Evolutionary conservation across 495 filamentous ascomycete genomes (phyloP).

Genomic region (Aeminium ludgeri): DNA sequence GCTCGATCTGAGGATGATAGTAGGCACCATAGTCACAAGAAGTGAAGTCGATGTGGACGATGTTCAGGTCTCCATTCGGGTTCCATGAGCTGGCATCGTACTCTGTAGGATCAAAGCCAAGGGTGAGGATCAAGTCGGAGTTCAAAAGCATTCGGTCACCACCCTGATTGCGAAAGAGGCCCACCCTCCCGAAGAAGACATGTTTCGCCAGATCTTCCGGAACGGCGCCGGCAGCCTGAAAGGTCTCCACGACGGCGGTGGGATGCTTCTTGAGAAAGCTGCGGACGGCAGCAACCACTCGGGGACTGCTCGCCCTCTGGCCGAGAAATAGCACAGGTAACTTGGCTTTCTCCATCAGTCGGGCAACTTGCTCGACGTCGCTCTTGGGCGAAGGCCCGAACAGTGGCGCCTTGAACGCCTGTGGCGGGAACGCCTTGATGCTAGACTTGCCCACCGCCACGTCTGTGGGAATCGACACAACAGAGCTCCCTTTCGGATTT

Average conservation of each 20-base stretch:
- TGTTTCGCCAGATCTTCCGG: conserved; percentile 20
- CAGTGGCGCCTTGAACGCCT: conserved; percentile 20
- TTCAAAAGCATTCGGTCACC: conserved; percentile 24
- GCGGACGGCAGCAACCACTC: conserved; percentile 21
- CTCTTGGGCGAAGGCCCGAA: conserved; percentile 17
- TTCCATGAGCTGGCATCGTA: conserved; percentile 27
- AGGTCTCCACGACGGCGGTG: conserved; percentile 27
- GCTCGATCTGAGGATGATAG: conserved; percentile 23
- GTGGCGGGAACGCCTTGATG: conserved; percentile 20
- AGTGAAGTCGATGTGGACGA: conserved; percentile 23
- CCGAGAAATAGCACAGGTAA: conserved; percentile 27
- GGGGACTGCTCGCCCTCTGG: conserved; percentile 19
- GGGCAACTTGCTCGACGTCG: conserved; percentile 12
- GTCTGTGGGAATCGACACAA: conserved; percentile 26
- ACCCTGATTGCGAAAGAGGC: conserved; percentile 28
- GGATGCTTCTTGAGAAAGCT: conserved; percentile 21
- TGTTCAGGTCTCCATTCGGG: conserved; percentile 15
- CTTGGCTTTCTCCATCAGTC: conserved; percentile 20
- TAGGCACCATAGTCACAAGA: conserved; percentile 21
- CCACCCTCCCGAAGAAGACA: conserved; percentile 27
- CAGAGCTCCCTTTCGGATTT: conserved; percentile 21
- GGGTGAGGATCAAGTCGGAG: conserved; percentile 24
- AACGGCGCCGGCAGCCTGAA: conserved; percentile 27
- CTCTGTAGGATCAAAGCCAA: conserved; percentile 27
- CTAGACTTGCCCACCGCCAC: conserved; percentile 19